Conservation (phyloP, 2,329 filamentous ascomycete genomes). For the Thielaviopsis ethacetica region DNA sequence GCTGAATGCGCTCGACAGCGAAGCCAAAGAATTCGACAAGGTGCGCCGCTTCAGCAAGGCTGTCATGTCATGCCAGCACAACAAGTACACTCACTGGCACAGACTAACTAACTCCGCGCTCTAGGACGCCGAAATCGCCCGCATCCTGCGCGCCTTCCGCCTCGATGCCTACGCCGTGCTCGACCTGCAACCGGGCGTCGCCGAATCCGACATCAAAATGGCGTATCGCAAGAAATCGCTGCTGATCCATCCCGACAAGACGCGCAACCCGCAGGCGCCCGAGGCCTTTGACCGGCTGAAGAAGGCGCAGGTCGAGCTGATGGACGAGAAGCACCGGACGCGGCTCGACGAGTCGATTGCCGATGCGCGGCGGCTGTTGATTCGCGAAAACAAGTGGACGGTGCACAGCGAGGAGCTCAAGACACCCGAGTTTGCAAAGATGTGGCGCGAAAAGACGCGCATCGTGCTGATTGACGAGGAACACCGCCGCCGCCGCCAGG, state of each 20-base stretch:
- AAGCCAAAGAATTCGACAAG: constrained; percentile 85
- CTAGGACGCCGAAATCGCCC: constrained; percentile 87
- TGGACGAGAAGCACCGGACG: constrained; percentile 84
- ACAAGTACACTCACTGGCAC: not conserved
- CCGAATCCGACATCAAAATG: constrained; percentile 90
- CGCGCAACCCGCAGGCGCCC: constrained; percentile 72
- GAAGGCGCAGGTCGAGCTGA: constrained; percentile 78
- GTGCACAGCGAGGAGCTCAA: constrained; percentile 76
- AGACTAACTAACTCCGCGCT: too few species aligned
- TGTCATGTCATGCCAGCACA: not conserved
- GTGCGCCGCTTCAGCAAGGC: constrained; percentile 24
- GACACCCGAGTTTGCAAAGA: constrained; percentile 63
- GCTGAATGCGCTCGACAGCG: constrained; percentile 64
- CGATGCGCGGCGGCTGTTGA: constrained; percentile 85
- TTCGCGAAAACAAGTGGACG: constrained; percentile 87
- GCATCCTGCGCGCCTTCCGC: constrained; percentile 80
- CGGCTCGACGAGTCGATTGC: constrained; percentile 87
- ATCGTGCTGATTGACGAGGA: constrained; percentile 89
- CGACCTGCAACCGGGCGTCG: constrained; percentile 85
- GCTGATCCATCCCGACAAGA: constrained; percentile 97
- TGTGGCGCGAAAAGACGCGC: constrained; percentile 83
- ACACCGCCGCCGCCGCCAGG: constrained; percentile 62
- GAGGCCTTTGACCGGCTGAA: constrained; percentile 95
- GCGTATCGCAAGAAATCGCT: constrained; percentile 96
- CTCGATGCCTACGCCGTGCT: constrained; percentile 74